Conservation (phyloP, 2,329 filamentous ascomycete genomes). For the Laburnicola sp. region DNA sequence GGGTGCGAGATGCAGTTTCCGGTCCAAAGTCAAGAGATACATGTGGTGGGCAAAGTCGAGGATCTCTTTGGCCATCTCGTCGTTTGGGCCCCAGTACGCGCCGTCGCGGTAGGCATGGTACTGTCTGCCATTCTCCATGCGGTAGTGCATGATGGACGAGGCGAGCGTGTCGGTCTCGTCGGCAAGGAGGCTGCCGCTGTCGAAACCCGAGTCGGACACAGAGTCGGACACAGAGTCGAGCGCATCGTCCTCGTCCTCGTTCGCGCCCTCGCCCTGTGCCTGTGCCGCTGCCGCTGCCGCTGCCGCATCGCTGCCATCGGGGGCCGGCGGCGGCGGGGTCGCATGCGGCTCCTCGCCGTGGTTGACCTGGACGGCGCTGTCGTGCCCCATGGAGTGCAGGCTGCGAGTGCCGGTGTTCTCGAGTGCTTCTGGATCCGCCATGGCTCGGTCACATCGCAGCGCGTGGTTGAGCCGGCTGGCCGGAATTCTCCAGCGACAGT, state of each 20-base stretch:
- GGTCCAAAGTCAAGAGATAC: constrained; percentile 41
- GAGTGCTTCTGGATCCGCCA: constrained; percentile 16
- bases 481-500: background rate
- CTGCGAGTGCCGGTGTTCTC: constrained; percentile 17
- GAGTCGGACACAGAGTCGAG: constrained; percentile 22
- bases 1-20: constrained; percentile 41
- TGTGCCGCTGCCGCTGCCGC: background rate
- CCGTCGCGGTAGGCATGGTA: constrained; percentile 45
- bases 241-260: constrained; percentile 1
- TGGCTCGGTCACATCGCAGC: constrained; percentile 4
- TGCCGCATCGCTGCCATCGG: background rate
- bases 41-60: constrained; percentile 51
- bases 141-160: constrained; percentile 41
- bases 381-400: constrained; percentile 24
- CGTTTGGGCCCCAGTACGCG: constrained; percentile 49
- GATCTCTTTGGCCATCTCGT: constrained; percentile 49
- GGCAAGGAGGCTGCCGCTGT: constrained; percentile 41
- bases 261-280: background rate
- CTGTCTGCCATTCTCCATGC: constrained; percentile 44
- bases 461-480: background rate
- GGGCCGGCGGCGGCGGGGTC: background rate
- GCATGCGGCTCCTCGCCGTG: constrained; percentile 5
- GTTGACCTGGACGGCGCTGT: constrained; percentile 27
- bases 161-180: constrained; percentile 43
- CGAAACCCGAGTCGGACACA: constrained; percentile 41